Evolutionary conservation across 257 asterid species (phyloP), one percentile per base, ranked within the genome.

Genomic region (Fraxinus anomala): DNA sequence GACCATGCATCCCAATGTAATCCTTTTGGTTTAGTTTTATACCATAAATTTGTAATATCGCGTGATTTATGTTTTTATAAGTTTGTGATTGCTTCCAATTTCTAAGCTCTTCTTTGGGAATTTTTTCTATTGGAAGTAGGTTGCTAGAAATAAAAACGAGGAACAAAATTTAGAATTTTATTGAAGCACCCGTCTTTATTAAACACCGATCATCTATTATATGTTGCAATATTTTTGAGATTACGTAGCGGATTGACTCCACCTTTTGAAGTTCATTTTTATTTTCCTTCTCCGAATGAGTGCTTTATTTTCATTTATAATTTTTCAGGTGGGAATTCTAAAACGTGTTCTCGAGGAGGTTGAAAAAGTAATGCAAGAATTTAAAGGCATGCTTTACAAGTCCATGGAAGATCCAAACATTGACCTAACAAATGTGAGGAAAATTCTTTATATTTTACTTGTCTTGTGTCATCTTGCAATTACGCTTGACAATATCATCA

Each of bases 281-380:
- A 47, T 78, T 31, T 24, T 67, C 67, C 77, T 74, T 74, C 31
- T 26, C 33, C 19, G 73, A 33, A 63, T 17, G 67, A 37, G 79
- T 37, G 19, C 13, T 44, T 19, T 36, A 63, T 76, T 75, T 33
- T 68, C 14, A 9, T 19, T 31, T 80, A 72, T 71, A 76, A 77
- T 74, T 81, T 21, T 87, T 82, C 92, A 96, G 99, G 97, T 93
- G 31, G 99, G 93, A 80, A 93, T 93, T 80, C 96, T 93, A 37
- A 93, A 91, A 82, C 94, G 98, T 78, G 98, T 93, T 61, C 89
- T 93, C 68, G 98, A 92, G 89, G 98, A 93, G 88, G 98, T 93
- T 82, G 98, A 93, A 85, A 93, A 91, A 79, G 96, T 93, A 39
- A 93, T 96, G 94, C 95, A 82, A 75, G 99, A 93, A 88, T 96